Evolutionary conservation across 2,329 filamentous ascomycete genomes (phyloP).

Genomic region (Botrytis cinerea): DNA sequence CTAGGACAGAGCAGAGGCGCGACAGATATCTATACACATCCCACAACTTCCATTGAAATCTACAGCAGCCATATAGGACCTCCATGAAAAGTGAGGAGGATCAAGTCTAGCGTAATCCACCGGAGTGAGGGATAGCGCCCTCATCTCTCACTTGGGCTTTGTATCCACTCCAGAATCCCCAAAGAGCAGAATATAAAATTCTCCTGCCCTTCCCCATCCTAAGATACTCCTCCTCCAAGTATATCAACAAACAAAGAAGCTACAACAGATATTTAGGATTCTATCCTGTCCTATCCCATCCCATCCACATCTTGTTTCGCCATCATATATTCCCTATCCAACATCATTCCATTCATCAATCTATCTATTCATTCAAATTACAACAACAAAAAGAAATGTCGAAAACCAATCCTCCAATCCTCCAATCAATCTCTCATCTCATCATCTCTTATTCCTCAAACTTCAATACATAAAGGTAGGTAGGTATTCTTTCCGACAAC

Average conservation of each 20-base stretch:
- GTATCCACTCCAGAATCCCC: neutral
- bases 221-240: neutral
- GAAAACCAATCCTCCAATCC: neutral
- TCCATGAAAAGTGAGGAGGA: neutral
- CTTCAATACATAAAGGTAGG: neutral
- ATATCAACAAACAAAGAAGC: neutral
- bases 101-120: neutral
- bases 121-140: no score
- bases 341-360: no score
- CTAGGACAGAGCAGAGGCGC: neutral
- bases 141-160: rapidly evolving
- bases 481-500: neutral
- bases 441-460: no score
- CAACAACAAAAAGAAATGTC: neutral
- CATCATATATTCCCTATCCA: neutral
- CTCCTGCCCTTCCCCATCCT: neutral
- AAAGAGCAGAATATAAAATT: neutral
- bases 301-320: neutral
- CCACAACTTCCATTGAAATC: neutral
- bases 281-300: neutral
- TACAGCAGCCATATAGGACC: neutral
- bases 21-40: neutral
- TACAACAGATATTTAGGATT: neutral
- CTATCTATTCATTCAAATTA: no score
- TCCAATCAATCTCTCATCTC: neutral